Percentiles rank a stretch among this genome's conserved stretches.
Evolutionary conservation across 805 yeast species (phyloP).

Genomic region (Starmera amethionina): DNA sequence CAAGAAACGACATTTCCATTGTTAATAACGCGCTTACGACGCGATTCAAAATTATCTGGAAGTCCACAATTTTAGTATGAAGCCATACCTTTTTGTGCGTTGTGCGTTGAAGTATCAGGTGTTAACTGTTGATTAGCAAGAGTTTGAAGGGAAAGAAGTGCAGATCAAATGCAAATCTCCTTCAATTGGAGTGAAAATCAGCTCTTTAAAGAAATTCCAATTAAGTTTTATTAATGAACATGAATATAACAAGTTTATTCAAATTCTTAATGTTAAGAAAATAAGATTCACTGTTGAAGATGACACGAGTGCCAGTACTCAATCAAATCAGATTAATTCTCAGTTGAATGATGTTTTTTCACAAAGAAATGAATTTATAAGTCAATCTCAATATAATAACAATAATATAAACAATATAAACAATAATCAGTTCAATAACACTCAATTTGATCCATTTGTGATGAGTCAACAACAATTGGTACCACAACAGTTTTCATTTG

Average conservation of each 20-base stretch:
- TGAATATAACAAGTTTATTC: conserved; percentile 1
- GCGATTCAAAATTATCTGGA: conserved; percentile 11
- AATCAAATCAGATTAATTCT: not conserved
- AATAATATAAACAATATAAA: not conserved
- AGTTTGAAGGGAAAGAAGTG: conserved; percentile 1
- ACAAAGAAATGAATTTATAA: too few relatives aligned
- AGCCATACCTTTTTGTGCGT: not conserved
- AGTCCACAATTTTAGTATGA: conserved; percentile 10
- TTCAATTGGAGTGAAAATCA: conserved; percentile 14
- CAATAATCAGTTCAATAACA: too few relatives aligned
- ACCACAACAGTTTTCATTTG: too few relatives aligned
- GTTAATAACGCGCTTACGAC: too few relatives aligned
- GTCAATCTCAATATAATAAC: not conserved
- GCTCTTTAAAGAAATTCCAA: conserved; percentile 5
- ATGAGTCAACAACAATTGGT: too few relatives aligned
- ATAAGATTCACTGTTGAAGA: not conserved
- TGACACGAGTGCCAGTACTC: not conserved
- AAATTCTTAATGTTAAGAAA: not conserved
- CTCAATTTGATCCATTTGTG: too few relatives aligned
- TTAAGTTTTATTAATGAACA: conserved; percentile 1
- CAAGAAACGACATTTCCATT: conserved; percentile 8
- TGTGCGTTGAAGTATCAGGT: not conserved
- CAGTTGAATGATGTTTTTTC: too few relatives aligned
- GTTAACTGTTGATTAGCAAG: conserved; percentile 3
- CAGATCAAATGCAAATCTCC: conserved; percentile 8